A percentile compares a stretch with the other conserved stretches of the same genome.
Evolutionary conservation across 176 grass and related monocot genomes (phyloP).

Genomic region (Carex littledalei): DNA sequence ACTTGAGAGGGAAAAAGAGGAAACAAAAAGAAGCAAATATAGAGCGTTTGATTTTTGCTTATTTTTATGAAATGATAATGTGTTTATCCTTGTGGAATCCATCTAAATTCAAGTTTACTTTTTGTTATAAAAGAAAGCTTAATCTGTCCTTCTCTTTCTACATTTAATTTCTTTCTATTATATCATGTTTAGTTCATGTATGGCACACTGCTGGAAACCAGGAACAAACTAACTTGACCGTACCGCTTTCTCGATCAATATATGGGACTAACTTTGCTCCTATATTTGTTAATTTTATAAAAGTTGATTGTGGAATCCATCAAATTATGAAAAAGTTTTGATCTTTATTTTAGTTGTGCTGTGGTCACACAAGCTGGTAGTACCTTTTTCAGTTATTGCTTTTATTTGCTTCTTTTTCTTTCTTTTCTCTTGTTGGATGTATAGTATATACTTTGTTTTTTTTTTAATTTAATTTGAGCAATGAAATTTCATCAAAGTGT

Average conservation of each 20-base stretch:
- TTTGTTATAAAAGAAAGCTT: neutral
- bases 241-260: neutral
- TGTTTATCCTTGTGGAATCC: neutral
- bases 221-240: neutral
- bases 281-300: slow-evolving; percentile 6
- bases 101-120: neutral
- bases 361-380: slow-evolving; percentile 11
- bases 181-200: neutral
- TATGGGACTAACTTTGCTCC: neutral
- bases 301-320: slow-evolving; percentile 17
- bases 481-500: slow-evolving; percentile 16
- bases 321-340: neutral
- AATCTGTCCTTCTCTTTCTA: neutral
- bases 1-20: too few relatives aligned
- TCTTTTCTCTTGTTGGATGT: neutral
- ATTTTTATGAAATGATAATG: neutral
- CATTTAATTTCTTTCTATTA: neutral
- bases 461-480: slow-evolving; percentile 7
- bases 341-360: neutral
- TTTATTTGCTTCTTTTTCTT: neutral
- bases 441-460: neutral
- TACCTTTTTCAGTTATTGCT: neutral
- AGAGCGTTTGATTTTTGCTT: neutral
- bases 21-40: neutral
- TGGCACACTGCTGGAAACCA: neutral